A percentile compares a stretch with the other conserved stretches of the same genome.
Conservation (phyloP, 1,284 basidiomycete genomes). For the Ustilago tritici region DNA sequence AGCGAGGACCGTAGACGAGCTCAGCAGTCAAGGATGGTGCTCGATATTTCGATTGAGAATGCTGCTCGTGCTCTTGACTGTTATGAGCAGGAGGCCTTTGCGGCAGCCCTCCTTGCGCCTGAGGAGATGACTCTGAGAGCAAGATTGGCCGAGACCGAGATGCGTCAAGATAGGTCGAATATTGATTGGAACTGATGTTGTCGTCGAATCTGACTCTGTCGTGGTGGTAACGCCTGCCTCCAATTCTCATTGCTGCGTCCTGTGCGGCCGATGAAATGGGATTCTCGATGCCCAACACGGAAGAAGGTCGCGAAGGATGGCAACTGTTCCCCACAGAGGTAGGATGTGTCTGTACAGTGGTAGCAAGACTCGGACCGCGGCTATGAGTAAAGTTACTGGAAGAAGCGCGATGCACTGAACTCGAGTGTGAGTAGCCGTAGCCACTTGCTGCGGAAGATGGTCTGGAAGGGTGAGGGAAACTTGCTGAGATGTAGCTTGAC, state of each 20-base stretch:
- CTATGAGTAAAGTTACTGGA: constrained; percentile 11
- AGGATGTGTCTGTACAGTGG: constrained; percentile 7
- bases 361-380: constrained; percentile 8
- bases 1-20: constrained; percentile 3
- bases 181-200: background rate
- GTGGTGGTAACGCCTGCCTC: background rate
- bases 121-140: background rate
- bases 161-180: background rate
- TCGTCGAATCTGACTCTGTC: background rate
- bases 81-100: background rate
- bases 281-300: background rate
- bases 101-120: background rate
- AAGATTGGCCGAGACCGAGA: background rate
- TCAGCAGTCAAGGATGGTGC: constrained; percentile 10
- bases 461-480: background rate
- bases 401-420: constrained; percentile 5
- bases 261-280: background rate
- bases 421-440: constrained; percentile 1
- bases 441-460: background rate
- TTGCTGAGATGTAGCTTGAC: constrained; percentile 3
- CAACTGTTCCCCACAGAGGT: constrained; percentile 1
- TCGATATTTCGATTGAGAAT: background rate
- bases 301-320: constrained; percentile 5
- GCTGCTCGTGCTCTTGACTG: no score
- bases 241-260: background rate